A percentile compares a stretch with the other conserved stretches of the same genome.
Conservation (phyloP, 129 eudicot species). For the Oenanthe sinensis region DNA sequence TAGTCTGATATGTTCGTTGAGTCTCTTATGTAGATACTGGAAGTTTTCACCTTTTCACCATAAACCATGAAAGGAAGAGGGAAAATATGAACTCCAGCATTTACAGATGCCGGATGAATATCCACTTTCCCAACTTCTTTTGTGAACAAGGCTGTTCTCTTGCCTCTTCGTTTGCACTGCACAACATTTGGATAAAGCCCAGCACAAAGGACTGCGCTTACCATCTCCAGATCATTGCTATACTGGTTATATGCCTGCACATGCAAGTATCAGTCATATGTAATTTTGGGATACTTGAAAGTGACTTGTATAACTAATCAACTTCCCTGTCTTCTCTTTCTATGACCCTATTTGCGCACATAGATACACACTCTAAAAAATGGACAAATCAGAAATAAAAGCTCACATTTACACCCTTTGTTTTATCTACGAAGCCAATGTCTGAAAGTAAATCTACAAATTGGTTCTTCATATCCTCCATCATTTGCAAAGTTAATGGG, state of each 20-base stretch:
- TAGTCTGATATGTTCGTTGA: constrained; percentile 92
- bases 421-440: constrained; percentile 82
- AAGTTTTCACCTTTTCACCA: constrained; percentile 85
- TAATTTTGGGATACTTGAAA: neutral
- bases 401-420: constrained; percentile 73
- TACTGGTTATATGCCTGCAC: constrained; percentile 82
- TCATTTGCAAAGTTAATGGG: constrained; percentile 76
- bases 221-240: constrained; percentile 84
- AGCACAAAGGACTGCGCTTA: constrained; percentile 91
- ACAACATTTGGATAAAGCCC: constrained; percentile 96
- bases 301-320: neutral
- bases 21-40: constrained; percentile 67
- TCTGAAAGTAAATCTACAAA: constrained; percentile 73
- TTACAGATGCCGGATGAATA: constrained; percentile 92
- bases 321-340: neutral
- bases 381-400: neutral
- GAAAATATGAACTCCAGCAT: constrained; percentile 71
- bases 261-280: constrained; percentile 1
- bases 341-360: neutral
- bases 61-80: constrained; percentile 94
- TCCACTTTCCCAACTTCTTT: constrained; percentile 97
- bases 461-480: constrained; percentile 81
- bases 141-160: constrained; percentile 76
- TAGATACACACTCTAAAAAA: neutral
- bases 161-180: constrained; percentile 94